Conservation (phyloP, 345 rosid genomes). For the Melastoma malabathricum region DNA sequence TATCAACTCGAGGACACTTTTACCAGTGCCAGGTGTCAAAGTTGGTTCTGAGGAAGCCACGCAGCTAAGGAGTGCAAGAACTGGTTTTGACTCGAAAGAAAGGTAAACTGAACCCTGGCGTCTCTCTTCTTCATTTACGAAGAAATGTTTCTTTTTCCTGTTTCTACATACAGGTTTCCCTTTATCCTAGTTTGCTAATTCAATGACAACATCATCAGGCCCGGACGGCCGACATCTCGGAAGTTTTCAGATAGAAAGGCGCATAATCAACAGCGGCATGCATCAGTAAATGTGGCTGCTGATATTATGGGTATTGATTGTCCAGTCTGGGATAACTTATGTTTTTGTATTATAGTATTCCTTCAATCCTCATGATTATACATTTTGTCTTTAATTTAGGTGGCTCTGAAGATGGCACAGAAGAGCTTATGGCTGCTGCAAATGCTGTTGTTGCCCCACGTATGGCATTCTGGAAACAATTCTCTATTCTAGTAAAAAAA, state of each 20-base stretch:
- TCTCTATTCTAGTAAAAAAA: slow-evolving; percentile 4
- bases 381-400: slow-evolving; percentile 24
- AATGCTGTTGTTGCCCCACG: slow-evolving; percentile 57
- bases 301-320: slow-evolving; percentile 65
- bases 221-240: slow-evolving; percentile 86
- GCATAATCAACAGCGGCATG: slow-evolving; percentile 58
- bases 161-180: background rate
- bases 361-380: background rate
- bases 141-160: too few relatives aligned
- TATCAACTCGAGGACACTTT: slow-evolving; percentile 46
- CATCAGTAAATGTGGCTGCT: slow-evolving; percentile 34
- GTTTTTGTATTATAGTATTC: slow-evolving; percentile 1
- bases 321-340: slow-evolving; percentile 4
- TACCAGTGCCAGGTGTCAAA: slow-evolving; percentile 51
- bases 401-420: slow-evolving; percentile 69
- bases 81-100: slow-evolving; percentile 57
- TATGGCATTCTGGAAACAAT: slow-evolving; percentile 9
- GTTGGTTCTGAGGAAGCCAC: slow-evolving; percentile 51
- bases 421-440: slow-evolving; percentile 80
- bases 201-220: slow-evolving; percentile 37
- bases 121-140: background rate
- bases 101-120: slow-evolving; percentile 31
- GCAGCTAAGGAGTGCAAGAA: slow-evolving; percentile 68
- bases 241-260: slow-evolving; percentile 87
- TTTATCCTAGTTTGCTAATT: slow-evolving; percentile 11